Conservation (phyloP, 169 alveolate genomes). For the Cryptosporidium andersoni region DNA sequence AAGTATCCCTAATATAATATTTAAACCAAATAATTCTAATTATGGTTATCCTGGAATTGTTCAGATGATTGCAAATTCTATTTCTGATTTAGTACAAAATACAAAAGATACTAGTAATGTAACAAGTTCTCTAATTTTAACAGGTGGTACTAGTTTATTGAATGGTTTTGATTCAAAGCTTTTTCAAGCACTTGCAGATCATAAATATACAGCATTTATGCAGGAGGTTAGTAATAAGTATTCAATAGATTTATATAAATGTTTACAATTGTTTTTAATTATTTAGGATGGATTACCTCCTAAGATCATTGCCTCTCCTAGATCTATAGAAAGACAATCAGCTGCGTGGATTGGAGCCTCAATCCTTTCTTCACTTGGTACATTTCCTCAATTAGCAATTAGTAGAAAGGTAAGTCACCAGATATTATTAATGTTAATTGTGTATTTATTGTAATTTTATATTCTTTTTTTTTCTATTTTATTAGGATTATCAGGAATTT, state of each 20-base stretch:
- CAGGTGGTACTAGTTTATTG: slow-evolving; percentile 61
- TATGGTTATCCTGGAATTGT: slow-evolving; percentile 60
- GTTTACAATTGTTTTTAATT: neutral
- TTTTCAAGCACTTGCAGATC: slow-evolving; percentile 45
- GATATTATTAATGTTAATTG: neutral
- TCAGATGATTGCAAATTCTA: slow-evolving; percentile 57
- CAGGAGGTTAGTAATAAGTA: neutral
- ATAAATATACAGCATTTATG: slow-evolving; percentile 2
- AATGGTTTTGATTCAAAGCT: slow-evolving; percentile 56
- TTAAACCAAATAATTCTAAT: slow-evolving; percentile 16
- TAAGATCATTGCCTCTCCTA: slow-evolving; percentile 59
- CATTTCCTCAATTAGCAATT: slow-evolving; percentile 64
- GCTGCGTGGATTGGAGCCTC: slow-evolving; percentile 72
- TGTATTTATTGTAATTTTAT: neutral
- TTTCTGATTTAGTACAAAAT: slow-evolving; percentile 9
- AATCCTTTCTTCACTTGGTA: slow-evolving; percentile 56
- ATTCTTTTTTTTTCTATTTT: neutral
- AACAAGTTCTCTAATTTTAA: slow-evolving; percentile 29
- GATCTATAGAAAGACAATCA: slow-evolving; percentile 53
- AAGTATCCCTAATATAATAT: slow-evolving; percentile 39
- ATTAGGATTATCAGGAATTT: slow-evolving; percentile 57
- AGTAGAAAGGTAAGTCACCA: slow-evolving; percentile 43
- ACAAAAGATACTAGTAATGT: slow-evolving; percentile 31
- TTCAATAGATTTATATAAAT: neutral
- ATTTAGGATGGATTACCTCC: slow-evolving; percentile 19